Conservation (phyloP, 2,329 filamentous ascomycete species). For the Verruconis gallopava region DNA sequence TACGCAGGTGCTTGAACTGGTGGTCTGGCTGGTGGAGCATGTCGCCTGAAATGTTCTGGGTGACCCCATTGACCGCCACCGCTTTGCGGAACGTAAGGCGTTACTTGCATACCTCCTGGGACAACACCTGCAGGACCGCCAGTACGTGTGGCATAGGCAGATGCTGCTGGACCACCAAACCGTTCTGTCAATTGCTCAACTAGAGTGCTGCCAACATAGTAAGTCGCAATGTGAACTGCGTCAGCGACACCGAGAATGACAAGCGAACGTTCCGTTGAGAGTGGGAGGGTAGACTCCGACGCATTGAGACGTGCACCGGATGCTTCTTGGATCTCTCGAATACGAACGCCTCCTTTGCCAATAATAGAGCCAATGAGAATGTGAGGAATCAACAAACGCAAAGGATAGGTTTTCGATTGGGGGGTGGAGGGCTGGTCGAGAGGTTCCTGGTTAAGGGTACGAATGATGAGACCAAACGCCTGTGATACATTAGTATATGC, state of each 20-base stretch:
- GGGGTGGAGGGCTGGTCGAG: conserved; percentile 77
- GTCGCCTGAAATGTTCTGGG: conserved; percentile 71
- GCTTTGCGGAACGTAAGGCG: conserved; percentile 92
- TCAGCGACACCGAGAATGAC: conserved; percentile 97
- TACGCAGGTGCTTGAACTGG: conserved; percentile 65
- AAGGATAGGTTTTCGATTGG: conserved; percentile 92
- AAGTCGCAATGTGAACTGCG: conserved; percentile 96
- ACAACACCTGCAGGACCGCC: conserved; percentile 87
- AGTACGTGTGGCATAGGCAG: conserved; percentile 92
- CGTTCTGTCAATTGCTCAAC: conserved; percentile 94
- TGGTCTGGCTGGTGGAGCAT: conserved; percentile 46
- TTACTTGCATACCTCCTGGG: conserved; percentile 95
- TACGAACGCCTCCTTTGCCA: conserved; percentile 88
- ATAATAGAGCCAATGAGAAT: conserved; percentile 98
- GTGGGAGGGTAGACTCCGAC: conserved; percentile 83
- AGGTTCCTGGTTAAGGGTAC: conserved; percentile 94
- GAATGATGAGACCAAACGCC: conserved; percentile 96
- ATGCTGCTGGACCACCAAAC: conserved; percentile 89
- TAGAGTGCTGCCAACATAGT: conserved; percentile 96
- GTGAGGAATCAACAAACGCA: conserved; percentile 88
- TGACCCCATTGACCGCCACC: conserved; percentile 87
- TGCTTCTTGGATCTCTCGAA: conserved; percentile 96
- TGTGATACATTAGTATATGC: conserved; percentile 23
- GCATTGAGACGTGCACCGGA: conserved; percentile 94
- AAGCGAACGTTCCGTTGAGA: conserved; percentile 93